Conservation (phyloP, 2,329 filamentous ascomycete species). For the Verticillium alfalfae region DNA sequence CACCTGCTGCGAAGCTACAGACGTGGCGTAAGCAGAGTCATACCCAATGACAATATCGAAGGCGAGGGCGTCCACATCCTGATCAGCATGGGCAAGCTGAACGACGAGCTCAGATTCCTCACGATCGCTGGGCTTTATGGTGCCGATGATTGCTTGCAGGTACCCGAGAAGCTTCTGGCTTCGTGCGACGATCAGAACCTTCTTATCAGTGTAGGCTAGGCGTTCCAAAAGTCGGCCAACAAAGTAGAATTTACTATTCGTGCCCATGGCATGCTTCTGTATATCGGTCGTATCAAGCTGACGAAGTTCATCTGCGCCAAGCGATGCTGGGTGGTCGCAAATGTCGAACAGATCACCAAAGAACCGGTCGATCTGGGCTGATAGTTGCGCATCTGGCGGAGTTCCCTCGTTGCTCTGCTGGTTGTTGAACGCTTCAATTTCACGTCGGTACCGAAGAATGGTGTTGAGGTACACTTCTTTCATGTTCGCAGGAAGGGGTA, state of each 20-base stretch:
- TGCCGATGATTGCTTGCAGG: conserved; percentile 41
- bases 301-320: conserved; percentile 35
- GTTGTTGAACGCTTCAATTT: conserved; percentile 39
- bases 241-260: conserved; percentile 57
- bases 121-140: neutral
- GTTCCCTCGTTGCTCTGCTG: conserved; percentile 3
- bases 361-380: conserved; percentile 43
- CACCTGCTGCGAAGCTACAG: conserved; percentile 17
- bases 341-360: conserved; percentile 46
- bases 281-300: conserved; percentile 31
- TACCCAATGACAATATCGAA: conserved; percentile 50
- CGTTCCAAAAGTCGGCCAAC: conserved; percentile 47
- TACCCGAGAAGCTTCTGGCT: conserved; percentile 44
- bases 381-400: conserved; percentile 22
- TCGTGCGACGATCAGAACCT: conserved; percentile 48
- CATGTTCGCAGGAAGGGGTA: conserved; percentile 49
- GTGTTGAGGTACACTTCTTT: conserved; percentile 47
- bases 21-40: conserved; percentile 42
- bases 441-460: conserved; percentile 34
- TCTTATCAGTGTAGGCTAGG: conserved; percentile 35
- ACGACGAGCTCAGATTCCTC: conserved; percentile 27
- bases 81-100: conserved; percentile 31
- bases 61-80: conserved; percentile 27
- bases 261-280: conserved; percentile 48
- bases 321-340: conserved; percentile 52